These are phyloP conservation scores for Orbilia brochopaga DNA, from an alignment of 2,329 filamentous ascomycete genomes.

Conservation along the genomic window DNA sequence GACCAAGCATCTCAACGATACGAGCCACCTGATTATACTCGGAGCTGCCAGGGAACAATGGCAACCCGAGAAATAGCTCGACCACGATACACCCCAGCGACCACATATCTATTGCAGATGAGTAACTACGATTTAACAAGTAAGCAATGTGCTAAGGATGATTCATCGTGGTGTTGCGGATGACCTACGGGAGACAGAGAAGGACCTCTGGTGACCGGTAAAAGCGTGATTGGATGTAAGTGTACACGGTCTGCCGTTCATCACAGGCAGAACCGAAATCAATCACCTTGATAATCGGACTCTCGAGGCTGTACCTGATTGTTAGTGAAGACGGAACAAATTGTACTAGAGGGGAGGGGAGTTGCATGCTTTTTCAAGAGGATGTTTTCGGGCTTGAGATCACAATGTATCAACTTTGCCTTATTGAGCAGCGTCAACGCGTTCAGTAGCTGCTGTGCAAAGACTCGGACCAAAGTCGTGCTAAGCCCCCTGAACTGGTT, in stretches of 20 bases:
- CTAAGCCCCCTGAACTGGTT: slow-evolving; percentile 98
- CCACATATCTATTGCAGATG: slow-evolving; percentile 99
- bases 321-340: slow-evolving; percentile 24
- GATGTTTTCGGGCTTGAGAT: slow-evolving; percentile 98
- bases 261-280: slow-evolving; percentile 99
- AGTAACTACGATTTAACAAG: slow-evolving; percentile 67
- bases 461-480: slow-evolving; percentile 94
- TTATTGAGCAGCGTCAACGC: slow-evolving; percentile 92
- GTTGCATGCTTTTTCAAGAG: slow-evolving; percentile 80
- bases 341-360: slow-evolving; percentile 1
- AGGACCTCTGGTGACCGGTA: slow-evolving; percentile 96
- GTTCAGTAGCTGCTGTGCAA: slow-evolving; percentile 94
- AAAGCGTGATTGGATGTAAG: slow-evolving; percentile 97
- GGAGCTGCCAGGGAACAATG: slow-evolving; percentile 93
- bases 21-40: slow-evolving; percentile 98
- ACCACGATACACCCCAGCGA: slow-evolving; percentile 98
- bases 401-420: slow-evolving; percentile 94
- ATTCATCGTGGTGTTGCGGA: slow-evolving; percentile 12
- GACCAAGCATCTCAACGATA: slow-evolving; percentile 96
- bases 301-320: slow-evolving; percentile 71
- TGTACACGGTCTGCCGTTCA: slow-evolving; percentile 97
- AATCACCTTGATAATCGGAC: slow-evolving; percentile 99
- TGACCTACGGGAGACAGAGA: slow-evolving; percentile 76
- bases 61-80: slow-evolving; percentile 91
- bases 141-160: not conserved